Conservation (phyloP, 371 early-diverging fungal species). For the Rhizopus arrhizus region DNA sequence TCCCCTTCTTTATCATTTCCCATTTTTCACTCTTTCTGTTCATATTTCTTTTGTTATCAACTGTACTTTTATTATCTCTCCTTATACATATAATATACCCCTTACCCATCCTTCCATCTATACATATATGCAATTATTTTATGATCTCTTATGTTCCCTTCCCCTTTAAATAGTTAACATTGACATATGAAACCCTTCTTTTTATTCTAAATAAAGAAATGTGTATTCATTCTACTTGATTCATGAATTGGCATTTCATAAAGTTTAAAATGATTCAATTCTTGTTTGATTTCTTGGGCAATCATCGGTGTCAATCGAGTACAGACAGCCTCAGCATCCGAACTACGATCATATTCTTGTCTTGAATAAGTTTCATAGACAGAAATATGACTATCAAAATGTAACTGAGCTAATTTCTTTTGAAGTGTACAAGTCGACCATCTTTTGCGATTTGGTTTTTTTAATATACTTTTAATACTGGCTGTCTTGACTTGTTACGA, state of each 20-base stretch:
- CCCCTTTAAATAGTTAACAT: background rate
- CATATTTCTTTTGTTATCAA: too few relatives aligned
- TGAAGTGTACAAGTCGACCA: background rate
- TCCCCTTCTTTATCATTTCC: too few relatives aligned
- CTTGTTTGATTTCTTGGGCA: constrained; percentile 70
- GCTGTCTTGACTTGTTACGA: background rate
- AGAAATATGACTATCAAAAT: background rate
- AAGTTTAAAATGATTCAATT: constrained; percentile 72
- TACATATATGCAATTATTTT: background rate
- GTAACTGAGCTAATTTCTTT: background rate
- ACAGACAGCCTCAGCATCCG: constrained; percentile 62
- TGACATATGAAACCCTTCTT: too few relatives aligned
- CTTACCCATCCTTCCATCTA: background rate
- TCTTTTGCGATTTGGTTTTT: background rate
- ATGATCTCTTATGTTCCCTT: background rate
- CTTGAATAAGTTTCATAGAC: constrained; percentile 66
- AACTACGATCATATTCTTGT: constrained; percentile 69
- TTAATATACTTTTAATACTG: background rate
- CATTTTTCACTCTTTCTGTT: too few relatives aligned
- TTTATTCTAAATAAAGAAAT: constrained; percentile 53
- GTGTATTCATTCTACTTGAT: constrained; percentile 66
- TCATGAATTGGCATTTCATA: constrained; percentile 79
- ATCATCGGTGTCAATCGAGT: constrained; percentile 59
- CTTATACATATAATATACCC: background rate
- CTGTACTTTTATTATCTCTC: too few relatives aligned